These are phyloP conservation scores for Colletotrichum sp. DNA, from an alignment of 2,329 filamentous ascomycete genomes.

Conservation along the genomic window DNA sequence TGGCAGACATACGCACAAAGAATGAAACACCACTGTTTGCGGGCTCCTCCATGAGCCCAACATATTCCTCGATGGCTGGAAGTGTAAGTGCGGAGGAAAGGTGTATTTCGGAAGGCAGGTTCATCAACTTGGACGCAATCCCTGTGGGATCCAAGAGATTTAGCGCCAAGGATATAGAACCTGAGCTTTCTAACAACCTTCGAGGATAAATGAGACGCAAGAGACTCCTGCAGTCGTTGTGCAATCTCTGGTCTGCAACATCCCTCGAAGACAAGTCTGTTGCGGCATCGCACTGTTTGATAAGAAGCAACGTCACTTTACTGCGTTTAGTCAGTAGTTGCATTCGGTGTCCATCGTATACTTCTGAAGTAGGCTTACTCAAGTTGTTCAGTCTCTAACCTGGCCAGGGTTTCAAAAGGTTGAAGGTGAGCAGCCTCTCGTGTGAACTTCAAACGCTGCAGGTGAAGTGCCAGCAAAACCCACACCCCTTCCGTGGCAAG, in stretches of 20 bases:
- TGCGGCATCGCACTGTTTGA: fast-evolving
- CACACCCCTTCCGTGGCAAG: background rate
- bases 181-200: background rate
- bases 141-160: background rate
- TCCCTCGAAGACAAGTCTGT: background rate
- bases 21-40: background rate
- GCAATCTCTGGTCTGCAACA: background rate
- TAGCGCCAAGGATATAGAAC: fast-evolving
- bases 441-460: background rate
- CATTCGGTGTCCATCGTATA: background rate
- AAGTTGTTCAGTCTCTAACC: fast-evolving
- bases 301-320: background rate
- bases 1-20: background rate
- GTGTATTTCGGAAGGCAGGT: background rate
- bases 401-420: background rate
- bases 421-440: background rate
- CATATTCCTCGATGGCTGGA: background rate
- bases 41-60: background rate
- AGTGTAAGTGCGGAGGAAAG: background rate
- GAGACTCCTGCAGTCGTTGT: background rate
- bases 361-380: background rate
- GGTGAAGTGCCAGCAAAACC: background rate
- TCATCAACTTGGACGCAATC: background rate
- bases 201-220: background rate
- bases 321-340: background rate